Conservation (phyloP, 768 basidiomycete species). For the Hygrophoropsis aurantiaca region DNA sequence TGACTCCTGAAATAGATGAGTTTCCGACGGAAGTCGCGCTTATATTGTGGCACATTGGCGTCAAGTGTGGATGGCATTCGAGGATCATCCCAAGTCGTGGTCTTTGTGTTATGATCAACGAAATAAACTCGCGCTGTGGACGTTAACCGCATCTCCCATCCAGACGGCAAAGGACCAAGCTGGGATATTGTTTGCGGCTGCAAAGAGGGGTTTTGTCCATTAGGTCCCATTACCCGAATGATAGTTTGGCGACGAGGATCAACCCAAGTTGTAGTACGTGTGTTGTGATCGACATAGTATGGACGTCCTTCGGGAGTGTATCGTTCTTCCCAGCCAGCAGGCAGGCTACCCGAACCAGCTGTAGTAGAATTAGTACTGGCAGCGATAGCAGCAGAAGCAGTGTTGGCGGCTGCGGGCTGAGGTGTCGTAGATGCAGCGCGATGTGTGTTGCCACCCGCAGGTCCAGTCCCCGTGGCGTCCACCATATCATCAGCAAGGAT, state of each 20-base stretch:
- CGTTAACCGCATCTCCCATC: slow-evolving; percentile 99
- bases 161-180: slow-evolving; percentile 93
- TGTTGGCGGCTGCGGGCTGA: slow-evolving; percentile 27
- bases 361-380: slow-evolving; percentile 52
- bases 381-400: slow-evolving; percentile 49
- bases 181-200: slow-evolving; percentile 97
- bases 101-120: slow-evolving; percentile 99
- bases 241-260: slow-evolving; percentile 97
- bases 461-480: slow-evolving; percentile 59
- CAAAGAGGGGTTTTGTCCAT: slow-evolving; percentile 81
- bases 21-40: slow-evolving; percentile 98
- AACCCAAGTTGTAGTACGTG: slow-evolving; percentile 99
- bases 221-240: slow-evolving; percentile 94
- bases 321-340: slow-evolving; percentile 98
- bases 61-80: slow-evolving; percentile 93
- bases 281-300: slow-evolving; percentile 99
- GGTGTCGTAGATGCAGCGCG: slow-evolving; percentile 37
- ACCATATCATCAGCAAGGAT: slow-evolving; percentile 83
- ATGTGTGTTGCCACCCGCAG: slow-evolving; percentile 39
- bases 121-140: slow-evolving; percentile 98
- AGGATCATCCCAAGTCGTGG: slow-evolving; percentile 99
- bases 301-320: slow-evolving; percentile 98
- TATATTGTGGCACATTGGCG: slow-evolving; percentile 98
- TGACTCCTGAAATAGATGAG: slow-evolving; percentile 99
- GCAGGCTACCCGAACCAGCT: slow-evolving; percentile 83